Evolutionary conservation across 306 rosid genomes (phyloP), one percentile per base, ranked within the genome.

Genomic region (Nissolia schottii): DNA sequence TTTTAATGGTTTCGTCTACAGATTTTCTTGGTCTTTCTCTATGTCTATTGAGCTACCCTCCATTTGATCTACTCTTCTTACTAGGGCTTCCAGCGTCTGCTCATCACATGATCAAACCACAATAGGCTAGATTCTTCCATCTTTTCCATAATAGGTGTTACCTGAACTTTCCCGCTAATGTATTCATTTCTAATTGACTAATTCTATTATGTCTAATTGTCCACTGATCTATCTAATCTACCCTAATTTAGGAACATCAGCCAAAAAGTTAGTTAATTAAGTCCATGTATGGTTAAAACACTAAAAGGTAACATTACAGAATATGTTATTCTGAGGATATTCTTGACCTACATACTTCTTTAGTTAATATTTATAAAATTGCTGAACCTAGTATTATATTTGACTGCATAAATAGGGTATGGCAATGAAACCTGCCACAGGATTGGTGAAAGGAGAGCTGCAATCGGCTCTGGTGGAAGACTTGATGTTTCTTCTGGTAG

Each of bases 381-480:
- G 22, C 46, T 46, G 20, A 7, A 31, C 43, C 58, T 13, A 10
- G 19, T 18, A 25, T 19, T 19, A 50, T 70, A 6, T 51, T 51
- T 64, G 29, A 66, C 43, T 18, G 38, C 28, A 65, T 50, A 38
- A 15, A 56, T 38, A 62, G 54, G 45, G 19, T 35, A 40, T 16
- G 64, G 74, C 14, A 25, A 27, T 29, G 64, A 43, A 68, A 90
- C 96, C 93, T 90, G 97, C 95, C 97, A 91, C 34, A 91, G 51
- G 57, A 91, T 67, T 3, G 97, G 97, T 54, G 97, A 91, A 73
- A 88, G 77, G 2, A 86, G 55, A 56, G 95, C 90, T 16, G 97
- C 97, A 71, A 91, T 76, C 38, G 97, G 97, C 63, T 89, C 94
- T 0, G 88, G 87, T 58, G 97, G 95, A 71, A 91, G 95, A 53